A percentile compares a stretch with the other conserved stretches of the same genome.
These are phyloP conservation scores for Calocybe cyanea DNA, from an alignment of 768 basidiomycete genomes.

Conservation along the genomic window DNA sequence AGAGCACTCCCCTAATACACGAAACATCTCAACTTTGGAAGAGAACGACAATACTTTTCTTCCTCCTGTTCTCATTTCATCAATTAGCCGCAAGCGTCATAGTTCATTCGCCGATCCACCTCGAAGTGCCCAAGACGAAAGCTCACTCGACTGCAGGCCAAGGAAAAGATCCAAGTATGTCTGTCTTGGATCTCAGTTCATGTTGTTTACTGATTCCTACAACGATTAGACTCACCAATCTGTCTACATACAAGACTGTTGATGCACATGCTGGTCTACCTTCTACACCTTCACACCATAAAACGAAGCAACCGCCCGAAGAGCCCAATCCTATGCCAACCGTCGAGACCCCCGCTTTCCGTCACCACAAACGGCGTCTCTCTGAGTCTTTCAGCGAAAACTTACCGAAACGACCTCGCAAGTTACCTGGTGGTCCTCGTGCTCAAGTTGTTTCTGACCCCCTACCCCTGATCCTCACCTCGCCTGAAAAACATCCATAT, in stretches of 20 bases:
- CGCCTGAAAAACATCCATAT: no score
- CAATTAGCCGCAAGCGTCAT: conserved; percentile 14
- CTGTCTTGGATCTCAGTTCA: neutral
- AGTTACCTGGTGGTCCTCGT: no score
- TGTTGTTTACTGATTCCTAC: neutral
- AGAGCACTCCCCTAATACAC: conserved; percentile 5
- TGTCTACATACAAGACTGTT: neutral
- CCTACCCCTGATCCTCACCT: conserved; percentile 10
- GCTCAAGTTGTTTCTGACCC: conserved; percentile 23
- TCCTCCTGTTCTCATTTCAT: neutral
- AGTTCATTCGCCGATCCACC: neutral
- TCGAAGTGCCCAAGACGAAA: neutral
- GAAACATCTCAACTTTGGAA: neutral
- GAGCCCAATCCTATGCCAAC: neutral
- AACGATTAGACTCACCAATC: neutral
- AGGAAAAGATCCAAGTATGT: conserved; percentile 17
- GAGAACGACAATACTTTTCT: neutral
- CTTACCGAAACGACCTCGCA: no score
- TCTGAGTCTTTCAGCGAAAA: no score
- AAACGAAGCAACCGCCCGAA: neutral
- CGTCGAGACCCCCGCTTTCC: neutral
- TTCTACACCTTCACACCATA: conserved; percentile 10
- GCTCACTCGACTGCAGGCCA: neutral
- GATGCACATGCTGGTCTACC: neutral
- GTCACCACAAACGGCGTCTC: conserved; percentile 15